Evolutionary conservation across 805 yeast genomes (phyloP), one percentile per base, ranked within the genome.

Genomic region (Ogataea pilisensis): DNA sequence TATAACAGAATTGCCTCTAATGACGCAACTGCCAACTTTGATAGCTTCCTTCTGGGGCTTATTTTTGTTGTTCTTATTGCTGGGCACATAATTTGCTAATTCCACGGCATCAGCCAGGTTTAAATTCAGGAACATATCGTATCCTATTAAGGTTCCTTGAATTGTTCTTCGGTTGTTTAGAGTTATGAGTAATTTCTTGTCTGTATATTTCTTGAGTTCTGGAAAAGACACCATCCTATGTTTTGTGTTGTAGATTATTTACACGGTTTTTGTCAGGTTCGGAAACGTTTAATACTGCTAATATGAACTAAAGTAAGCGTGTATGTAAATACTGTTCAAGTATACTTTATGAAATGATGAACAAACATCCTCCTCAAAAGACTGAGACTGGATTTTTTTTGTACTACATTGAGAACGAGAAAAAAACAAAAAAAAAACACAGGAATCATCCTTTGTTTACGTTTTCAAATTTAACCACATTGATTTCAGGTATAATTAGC

Each of bases 61-160:
- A n/a, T 27, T 37, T 2, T 39, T 39, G 17, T 35, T 36, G 13
- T 18, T 28, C 17, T 28, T 41, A 20, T 20, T 26, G 8, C 7
- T 16, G 14, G 25, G 21, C n/a, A 17, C 20, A 24, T 36, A 28
- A 21, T 38, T 40, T 3, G 36, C 37, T 21, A 44, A 41, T 33
- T 56, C 56, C 18, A 54, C 54, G 5, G 54, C 54, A 26, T 53
- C 58, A 43, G 53, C 53, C 18, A 66, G 30, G 14, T 67, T 64
- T 37, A 66, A 43, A 39, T 66, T 66, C 31, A 66, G 41, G 35
- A 66, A 66, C 21, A 79, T 76, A 58, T 91, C 98, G 60, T 80
- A 91, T 2, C 98, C 98, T 53, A 86, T 70, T 40, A 91, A 71
- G 11, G 76, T 75, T 2, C 98, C 98, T n/a, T 77, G 75, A 1